Percentiles rank a stretch among this genome's conserved stretches.
Conservation (phyloP, 495 filamentous ascomycete species). For the Xylaria flabelliformis region DNA sequence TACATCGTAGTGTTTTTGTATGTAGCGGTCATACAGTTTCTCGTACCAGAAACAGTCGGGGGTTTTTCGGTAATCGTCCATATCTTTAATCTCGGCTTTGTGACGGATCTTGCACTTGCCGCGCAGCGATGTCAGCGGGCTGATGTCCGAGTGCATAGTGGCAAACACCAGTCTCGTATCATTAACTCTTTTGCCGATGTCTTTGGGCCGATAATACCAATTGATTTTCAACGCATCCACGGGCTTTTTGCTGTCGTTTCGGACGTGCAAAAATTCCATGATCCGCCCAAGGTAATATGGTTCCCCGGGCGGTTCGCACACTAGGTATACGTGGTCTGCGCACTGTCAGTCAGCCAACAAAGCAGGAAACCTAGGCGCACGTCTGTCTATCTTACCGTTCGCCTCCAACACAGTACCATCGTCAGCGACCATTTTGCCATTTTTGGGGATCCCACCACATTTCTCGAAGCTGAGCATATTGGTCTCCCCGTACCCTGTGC, state of each 20-base stretch:
- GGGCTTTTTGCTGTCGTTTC: conserved; percentile 71
- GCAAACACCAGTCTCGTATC: conserved; percentile 90
- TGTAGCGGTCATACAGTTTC: conserved; percentile 97
- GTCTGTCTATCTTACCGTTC: conserved; percentile 72
- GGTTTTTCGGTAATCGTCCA: conserved; percentile 81
- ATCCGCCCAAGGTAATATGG: conserved; percentile 97
- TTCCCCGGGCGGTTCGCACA: conserved; percentile 97
- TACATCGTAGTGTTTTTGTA: conserved; percentile 95
- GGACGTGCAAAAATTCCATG: conserved; percentile 92
- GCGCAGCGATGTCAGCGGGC: conserved; percentile 87
- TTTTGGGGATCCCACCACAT: conserved; percentile 68
- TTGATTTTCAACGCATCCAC: conserved; percentile 92
- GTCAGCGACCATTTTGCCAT: conserved; percentile 84
- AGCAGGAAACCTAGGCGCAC: conserved; percentile 7
- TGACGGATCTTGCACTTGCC: conserved; percentile 92
- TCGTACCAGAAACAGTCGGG: conserved; percentile 96
- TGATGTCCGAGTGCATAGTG: conserved; percentile 98
- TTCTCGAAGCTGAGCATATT: conserved; percentile 90
- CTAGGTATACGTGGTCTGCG: conserved; percentile 93
- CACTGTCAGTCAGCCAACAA: conserved; percentile 29
- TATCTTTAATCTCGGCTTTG: conserved; percentile 79
- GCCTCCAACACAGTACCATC: conserved; percentile 83
- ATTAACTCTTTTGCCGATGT: conserved; percentile 88
- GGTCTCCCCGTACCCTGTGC: conserved; percentile 55
- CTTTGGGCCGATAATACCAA: conserved; percentile 97